Evolutionary conservation across 768 basidiomycete genomes (phyloP).

Genomic region (Russula foetens): DNA sequence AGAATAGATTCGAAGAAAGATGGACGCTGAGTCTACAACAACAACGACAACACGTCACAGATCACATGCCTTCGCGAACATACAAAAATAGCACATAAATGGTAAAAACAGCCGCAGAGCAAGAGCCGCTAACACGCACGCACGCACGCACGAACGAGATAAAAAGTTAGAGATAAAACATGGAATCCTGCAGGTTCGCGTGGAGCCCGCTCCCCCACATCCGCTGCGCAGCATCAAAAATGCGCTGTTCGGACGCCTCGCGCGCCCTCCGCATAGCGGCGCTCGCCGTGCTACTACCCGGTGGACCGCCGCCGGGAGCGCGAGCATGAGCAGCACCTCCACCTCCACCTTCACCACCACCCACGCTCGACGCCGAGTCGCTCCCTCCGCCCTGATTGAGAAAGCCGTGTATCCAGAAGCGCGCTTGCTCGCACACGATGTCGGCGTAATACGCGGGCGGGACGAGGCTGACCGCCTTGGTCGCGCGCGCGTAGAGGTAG

Average conservation of each 20-base stretch:
- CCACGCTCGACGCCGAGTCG: constrained; percentile 16
- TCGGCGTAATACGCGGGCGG: constrained; percentile 80
- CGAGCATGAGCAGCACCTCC: constrained; percentile 26
- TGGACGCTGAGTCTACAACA: too few species aligned
- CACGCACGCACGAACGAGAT: too few species aligned
- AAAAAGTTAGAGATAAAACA: constrained; percentile 60
- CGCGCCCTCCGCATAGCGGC: constrained; percentile 26
- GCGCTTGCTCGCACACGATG: constrained; percentile 71
- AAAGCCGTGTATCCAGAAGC: constrained; percentile 69
- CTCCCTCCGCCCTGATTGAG: constrained; percentile 37
- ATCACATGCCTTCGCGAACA: too few species aligned
- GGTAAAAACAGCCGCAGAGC: too few species aligned
- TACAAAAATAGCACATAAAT: neutral
- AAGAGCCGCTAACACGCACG: too few species aligned
- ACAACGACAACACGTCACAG: too few species aligned
- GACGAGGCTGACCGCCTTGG: constrained; percentile 73
- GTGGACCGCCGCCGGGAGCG: too few species aligned
- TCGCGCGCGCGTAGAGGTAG: constrained; percentile 77
- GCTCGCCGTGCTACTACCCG: constrained; percentile 23
- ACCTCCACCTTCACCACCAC: constrained; percentile 27
- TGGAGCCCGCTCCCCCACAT: constrained; percentile 37
- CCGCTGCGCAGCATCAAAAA: constrained; percentile 35
- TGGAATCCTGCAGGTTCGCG: constrained; percentile 46
- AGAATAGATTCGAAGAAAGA: neutral
- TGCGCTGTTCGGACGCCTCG: constrained; percentile 24